Evolutionary conservation across 805 yeast species (phyloP).

Genomic region (Saccharomycopsis amapae): DNA sequence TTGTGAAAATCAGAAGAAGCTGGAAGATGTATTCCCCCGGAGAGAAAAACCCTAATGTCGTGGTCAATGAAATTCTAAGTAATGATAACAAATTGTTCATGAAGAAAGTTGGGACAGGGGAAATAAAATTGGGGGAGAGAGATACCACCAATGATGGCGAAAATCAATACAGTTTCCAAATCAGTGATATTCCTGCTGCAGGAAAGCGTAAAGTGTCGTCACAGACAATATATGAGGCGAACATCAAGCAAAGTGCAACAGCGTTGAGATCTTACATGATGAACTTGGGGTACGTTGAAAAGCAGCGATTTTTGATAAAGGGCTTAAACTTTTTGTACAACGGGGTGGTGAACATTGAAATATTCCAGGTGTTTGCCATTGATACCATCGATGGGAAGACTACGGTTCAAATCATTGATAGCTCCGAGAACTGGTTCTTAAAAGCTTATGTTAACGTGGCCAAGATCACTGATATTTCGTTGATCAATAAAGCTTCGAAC

Average conservation of each 20-base stretch:
- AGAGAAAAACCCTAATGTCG: slow-evolving; percentile 15
- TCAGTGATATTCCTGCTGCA: slow-evolving; percentile 70
- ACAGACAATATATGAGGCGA: slow-evolving; percentile 59
- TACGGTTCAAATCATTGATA: slow-evolving; percentile 36
- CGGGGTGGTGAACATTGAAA: slow-evolving; percentile 48
- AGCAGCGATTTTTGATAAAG: slow-evolving; percentile 51
- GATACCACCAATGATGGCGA: background rate
- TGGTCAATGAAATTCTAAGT: slow-evolving; percentile 17
- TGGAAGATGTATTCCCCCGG: slow-evolving; percentile 14
- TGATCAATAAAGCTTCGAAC: slow-evolving; percentile 55
- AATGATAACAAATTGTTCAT: slow-evolving; percentile 8
- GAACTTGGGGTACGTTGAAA: slow-evolving; percentile 65
- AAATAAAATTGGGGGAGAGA: background rate
- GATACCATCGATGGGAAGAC: slow-evolving; percentile 24
- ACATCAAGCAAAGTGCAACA: slow-evolving; percentile 28
- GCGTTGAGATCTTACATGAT: slow-evolving; percentile 37
- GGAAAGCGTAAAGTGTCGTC: slow-evolving; percentile 57
- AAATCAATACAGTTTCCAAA: slow-evolving; percentile 32
- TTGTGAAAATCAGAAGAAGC: slow-evolving; percentile 2
- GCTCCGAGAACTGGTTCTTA: slow-evolving; percentile 47
- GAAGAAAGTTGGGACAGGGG: background rate
- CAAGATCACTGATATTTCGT: slow-evolving; percentile 67
- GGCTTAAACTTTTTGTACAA: slow-evolving; percentile 60
- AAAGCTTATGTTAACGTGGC: slow-evolving; percentile 66
- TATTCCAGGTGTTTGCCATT: slow-evolving; percentile 36